Base-by-base conservation (phyloP, 108 stramenopile species). In the Epithemia pelagica region DNA sequence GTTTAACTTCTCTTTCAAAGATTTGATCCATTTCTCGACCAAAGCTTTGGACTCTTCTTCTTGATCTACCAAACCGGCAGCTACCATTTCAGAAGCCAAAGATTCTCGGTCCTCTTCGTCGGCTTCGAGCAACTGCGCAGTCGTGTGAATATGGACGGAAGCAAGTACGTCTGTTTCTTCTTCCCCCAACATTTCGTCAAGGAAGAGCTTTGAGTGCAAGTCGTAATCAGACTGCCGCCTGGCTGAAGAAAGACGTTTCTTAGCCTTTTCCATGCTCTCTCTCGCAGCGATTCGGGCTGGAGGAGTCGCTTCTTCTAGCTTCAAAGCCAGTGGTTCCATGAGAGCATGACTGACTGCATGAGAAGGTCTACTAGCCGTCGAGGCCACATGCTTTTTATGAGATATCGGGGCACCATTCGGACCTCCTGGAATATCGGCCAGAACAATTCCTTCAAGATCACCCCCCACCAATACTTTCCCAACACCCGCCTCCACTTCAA, bases 381-480 rank as follows among this genome's bases (percentile, higher is more conserved):
- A 46, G 37, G 37, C 37, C 5, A 10, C 15, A 5, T 46, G 37
- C 37, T 46, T 46, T 46, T 46, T 46, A 5, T 46, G 37, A 46
- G 37, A 15, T 10, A 15, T 5, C 37, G 37, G 37, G 15, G 37
- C 37, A 46, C 37, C 37, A 5, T 5, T 10, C 37, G 37, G 37
- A 46, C 15, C 56, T 19, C 26, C 56, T 58, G 56, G 56, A 19
- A 58, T 23, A 58, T 58, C 56, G 21, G 56, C 56, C 33, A 58
- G 28, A 19, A 54, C 72, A 20, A 62, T 22, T 1, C 25, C 62
- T 30, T 68, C 55, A 20, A 78, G 46, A 25, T 73, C 72, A 29
- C 31, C 51, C n/a, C 61, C 51, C 20, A 20, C 33, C 24, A 78
- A 32, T 25, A 69, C 52, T n/a, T 59, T 64, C 1, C 76, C 81